Base-by-base conservation (phyloP, 805 yeast species). In the Candida incommunis region DNA sequence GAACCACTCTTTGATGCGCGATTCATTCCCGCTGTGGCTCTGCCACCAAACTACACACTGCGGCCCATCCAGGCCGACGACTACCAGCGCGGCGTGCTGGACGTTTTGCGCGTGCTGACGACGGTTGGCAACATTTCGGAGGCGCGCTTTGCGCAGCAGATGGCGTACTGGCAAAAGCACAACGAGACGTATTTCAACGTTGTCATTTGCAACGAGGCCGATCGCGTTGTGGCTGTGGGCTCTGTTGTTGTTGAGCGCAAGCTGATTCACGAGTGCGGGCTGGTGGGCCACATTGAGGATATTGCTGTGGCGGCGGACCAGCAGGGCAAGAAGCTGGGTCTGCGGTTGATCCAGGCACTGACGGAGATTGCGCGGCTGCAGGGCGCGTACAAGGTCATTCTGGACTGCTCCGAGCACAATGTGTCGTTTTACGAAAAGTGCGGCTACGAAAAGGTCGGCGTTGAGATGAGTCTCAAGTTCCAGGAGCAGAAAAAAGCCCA, bases 221-320 rank as follows among this genome's bases (percentile, higher is more conserved):
- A 71, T 5, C 54, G 54, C 3, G 75, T 87, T 9, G 94, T 84
- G 0, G 96, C 94, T 3, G 76, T 87, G 0, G 97, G 97, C 0
- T 78, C 82, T 59, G 64, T 90, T 13, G 55, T 92, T 9, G 67
- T 92, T 4, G 98, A 90, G 61, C 72, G 71, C 43, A 90, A 90
- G 61, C 58, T 64, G 50, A 86, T 92, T 50, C 98, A 90, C 63
- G 75, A 67, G 34, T 78, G 92, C 60, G 94, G 95, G 0, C 62
- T 71, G 44, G 94, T 85, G 3, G 97, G 97, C 1, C 97, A 90
- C 64, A 82, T 90, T 50, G 98, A 90, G 58, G 98, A 90, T 60
- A 90, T 90, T 49, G 81, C 96, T 1, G 94, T 90, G 3, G 70
- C 77, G 18, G 58, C 61, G 24, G 64, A 70, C 18, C 83, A 83